phyloP scores from a whole-genome alignment of 805 yeast species.

The Teunomyces kruisii region DNA sequence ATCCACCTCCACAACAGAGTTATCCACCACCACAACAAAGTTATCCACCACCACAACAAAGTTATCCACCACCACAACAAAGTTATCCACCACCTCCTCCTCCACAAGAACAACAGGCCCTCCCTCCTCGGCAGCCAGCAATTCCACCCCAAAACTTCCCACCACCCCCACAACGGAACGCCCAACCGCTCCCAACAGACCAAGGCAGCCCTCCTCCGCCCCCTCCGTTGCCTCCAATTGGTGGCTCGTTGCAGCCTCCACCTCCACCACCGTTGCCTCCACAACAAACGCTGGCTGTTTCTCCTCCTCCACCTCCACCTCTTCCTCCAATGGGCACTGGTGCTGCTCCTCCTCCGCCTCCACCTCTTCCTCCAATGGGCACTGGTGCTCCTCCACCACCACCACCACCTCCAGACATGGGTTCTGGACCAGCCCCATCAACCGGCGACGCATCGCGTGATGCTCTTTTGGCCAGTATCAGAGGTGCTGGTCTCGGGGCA shows the following conservation, averaged over 20 bases:
- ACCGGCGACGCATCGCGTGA: slow-evolving; percentile 63
- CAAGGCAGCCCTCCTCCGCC: slow-evolving; percentile 8
- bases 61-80: slow-evolving; percentile 17
- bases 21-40: slow-evolving; percentile 30
- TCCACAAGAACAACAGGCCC: slow-evolving; percentile 15
- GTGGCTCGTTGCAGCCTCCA: slow-evolving; percentile 13
- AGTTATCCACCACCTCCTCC: slow-evolving; percentile 12
- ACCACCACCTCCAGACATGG: slow-evolving; percentile 33
- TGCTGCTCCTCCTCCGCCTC: slow-evolving; percentile 19
- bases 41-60: slow-evolving; percentile 19
- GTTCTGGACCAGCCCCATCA: slow-evolving; percentile 29
- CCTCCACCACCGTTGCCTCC: slow-evolving; percentile 21
- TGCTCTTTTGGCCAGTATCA: slow-evolving; percentile 82
- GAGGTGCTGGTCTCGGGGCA: slow-evolving; percentile 68
- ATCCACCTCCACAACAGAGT: slow-evolving; percentile 15
- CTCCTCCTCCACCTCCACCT: slow-evolving; percentile 24
- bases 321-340: slow-evolving; percentile 5
- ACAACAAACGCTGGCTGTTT: no score
- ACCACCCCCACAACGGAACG: slow-evolving; percentile 5
- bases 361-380: slow-evolving; percentile 17
- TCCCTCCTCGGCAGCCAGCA: slow-evolving; percentile 13
- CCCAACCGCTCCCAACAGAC: slow-evolving; percentile 14
- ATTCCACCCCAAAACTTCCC: slow-evolving; percentile 14
- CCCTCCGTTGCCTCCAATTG: slow-evolving; percentile 24
- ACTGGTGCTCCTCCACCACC: slow-evolving; percentile 46